phyloP scores from a whole-genome alignment of 805 yeast genomes.

The fission yeast (Schizosaccharomyces pombe) region DNA sequence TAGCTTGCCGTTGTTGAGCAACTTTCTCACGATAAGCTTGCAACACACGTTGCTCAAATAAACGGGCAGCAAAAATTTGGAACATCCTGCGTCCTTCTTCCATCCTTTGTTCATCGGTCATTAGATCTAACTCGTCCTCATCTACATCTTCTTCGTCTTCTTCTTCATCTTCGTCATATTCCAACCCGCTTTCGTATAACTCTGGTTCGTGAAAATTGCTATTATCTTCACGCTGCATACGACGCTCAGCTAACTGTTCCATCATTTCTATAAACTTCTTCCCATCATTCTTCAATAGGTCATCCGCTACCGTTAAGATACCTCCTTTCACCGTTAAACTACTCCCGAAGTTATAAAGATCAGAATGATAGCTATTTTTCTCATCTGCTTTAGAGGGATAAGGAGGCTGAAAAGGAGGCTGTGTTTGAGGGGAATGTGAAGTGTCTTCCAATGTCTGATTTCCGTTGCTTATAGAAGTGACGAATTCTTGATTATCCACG shows the following conservation, averaged over 20 bases:
- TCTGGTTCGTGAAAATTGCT: conserved; percentile 13
- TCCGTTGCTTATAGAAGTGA: too few species aligned
- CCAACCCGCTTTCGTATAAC: conserved; percentile 16
- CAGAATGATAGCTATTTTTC: conserved; percentile 4
- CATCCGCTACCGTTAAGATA: conserved; percentile 48
- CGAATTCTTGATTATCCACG: too few species aligned
- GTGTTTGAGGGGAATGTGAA: not conserved
- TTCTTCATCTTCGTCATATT: conserved; percentile 14
- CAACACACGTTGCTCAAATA: conserved; percentile 49
- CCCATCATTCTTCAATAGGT: conserved; percentile 56
- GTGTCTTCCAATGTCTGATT: not conserved
- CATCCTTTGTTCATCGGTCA: conserved; percentile 34
- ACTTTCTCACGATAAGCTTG: conserved; percentile 57
- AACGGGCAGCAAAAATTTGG: conserved; percentile 54
- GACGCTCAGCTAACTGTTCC: conserved; percentile 43
- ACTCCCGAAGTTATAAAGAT: conserved; percentile 14
- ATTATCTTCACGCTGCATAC: conserved; percentile 19
- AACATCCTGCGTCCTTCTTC: conserved; percentile 62
- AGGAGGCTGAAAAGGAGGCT: not conserved
- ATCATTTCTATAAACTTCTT: conserved; percentile 53
- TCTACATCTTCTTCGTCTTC: conserved; percentile 13
- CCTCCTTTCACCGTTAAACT: conserved; percentile 19
- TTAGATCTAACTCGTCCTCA: conserved; percentile 9
- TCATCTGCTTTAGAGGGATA: not conserved
- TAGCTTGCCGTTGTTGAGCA: conserved; percentile 37